phyloP scores from a whole-genome alignment of 495 filamentous ascomycete genomes.

The Penicillium verhagenii region DNA sequence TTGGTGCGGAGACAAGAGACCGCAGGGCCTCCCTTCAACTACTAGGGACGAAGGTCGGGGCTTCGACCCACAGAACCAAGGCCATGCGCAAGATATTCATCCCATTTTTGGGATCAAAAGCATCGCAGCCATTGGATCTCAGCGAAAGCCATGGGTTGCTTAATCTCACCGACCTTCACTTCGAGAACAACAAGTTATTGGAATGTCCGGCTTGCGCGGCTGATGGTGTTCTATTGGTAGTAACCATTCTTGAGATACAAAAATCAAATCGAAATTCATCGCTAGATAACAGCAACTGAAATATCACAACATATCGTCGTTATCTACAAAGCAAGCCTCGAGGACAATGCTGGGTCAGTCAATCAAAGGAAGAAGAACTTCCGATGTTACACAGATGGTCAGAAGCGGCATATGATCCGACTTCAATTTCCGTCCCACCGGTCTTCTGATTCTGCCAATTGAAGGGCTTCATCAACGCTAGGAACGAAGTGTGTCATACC shows the following conservation, averaged over 20 bases:
- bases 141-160: background rate
- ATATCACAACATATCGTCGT: background rate
- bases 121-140: background rate
- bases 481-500: conserved; percentile 74
- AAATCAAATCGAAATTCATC: conserved; percentile 5
- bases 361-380: background rate
- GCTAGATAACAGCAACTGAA: conserved; percentile 5
- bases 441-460: conserved; percentile 68
- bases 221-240: background rate
- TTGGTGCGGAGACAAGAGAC: background rate
- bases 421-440: conserved; percentile 19
- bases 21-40: background rate
- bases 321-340: background rate
- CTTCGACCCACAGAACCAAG: background rate
- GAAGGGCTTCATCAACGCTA: conserved; percentile 80
- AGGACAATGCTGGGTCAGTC: background rate
- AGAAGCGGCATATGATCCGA: background rate
- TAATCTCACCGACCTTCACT: background rate
- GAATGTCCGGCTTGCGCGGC: background rate
- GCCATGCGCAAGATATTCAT: background rate
- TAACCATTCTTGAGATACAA: background rate
- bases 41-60: background rate
- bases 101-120: background rate
- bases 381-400: background rate
- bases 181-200: background rate